These are phyloP conservation scores for Fusarium goolgardi DNA, from an alignment of 2,329 filamentous ascomycete genomes.

Conservation along the genomic window DNA sequence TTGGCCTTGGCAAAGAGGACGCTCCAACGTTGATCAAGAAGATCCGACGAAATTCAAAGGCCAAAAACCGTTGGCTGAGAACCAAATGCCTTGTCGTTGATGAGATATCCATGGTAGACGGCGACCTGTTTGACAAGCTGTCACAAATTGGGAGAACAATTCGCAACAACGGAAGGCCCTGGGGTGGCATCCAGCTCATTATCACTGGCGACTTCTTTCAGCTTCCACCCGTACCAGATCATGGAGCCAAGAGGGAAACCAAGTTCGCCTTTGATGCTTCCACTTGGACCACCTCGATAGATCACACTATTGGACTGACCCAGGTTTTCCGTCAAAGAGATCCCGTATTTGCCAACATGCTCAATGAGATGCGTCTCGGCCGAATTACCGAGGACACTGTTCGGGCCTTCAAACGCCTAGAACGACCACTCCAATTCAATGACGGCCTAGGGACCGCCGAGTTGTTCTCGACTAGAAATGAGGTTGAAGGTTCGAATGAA, in stretches of 20 bases:
- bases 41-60: conserved; percentile 88
- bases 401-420: conserved; percentile 77
- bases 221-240: conserved; percentile 90
- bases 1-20: conserved; percentile 92
- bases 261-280: conserved; percentile 94
- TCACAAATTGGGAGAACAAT: conserved; percentile 87
- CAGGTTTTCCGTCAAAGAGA: conserved; percentile 98
- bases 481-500: conserved; percentile 89
- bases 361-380: conserved; percentile 97
- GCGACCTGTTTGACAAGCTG: conserved; percentile 95
- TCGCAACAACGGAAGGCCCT: conserved; percentile 90
- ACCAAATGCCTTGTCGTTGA: conserved; percentile 92
- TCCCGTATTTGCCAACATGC: conserved; percentile 87
- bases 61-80: conserved; percentile 86
- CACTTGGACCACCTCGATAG: conserved; percentile 92
- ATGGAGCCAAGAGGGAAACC: conserved; percentile 69
- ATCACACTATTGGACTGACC: conserved; percentile 94
- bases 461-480: conserved; percentile 88
- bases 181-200: conserved; percentile 94
- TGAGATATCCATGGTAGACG: conserved; percentile 98
- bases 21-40: conserved; percentile 86
- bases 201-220: conserved; percentile 99
- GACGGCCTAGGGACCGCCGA: conserved; percentile 82
- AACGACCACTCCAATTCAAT: conserved; percentile 75
- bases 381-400: conserved; percentile 82